Percentiles rank a stretch among this genome's conserved stretches.
Conservation (phyloP, 2,329 filamentous ascomycete genomes). For the Phialophora chinensis region DNA sequence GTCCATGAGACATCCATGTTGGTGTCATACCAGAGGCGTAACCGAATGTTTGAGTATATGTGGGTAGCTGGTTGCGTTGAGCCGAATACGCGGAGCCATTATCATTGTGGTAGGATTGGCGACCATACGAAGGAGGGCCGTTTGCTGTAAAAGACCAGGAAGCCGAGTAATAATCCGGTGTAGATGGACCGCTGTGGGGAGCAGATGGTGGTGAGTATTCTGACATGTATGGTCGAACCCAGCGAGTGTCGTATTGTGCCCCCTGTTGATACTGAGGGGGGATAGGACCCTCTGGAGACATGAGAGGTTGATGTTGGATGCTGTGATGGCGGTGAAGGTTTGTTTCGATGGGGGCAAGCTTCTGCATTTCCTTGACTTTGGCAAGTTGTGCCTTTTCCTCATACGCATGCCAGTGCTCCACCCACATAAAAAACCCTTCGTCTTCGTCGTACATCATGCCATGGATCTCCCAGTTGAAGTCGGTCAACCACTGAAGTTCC, state of each 20-base stretch:
- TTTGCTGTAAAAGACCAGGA: conserved; percentile 50
- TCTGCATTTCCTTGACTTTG: conserved; percentile 53
- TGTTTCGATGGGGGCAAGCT: conserved; percentile 69
- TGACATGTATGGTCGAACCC: conserved; percentile 55
- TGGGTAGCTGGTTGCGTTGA: conserved; percentile 34
- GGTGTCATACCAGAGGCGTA: conserved; percentile 27
- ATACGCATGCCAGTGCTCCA: conserved; percentile 70
- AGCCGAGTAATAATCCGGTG: conserved; percentile 55
- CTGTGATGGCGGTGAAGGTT: conserved; percentile 62
- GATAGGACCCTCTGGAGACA: conserved; percentile 56
- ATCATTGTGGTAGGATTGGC: conserved; percentile 30
- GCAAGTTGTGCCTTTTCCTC: conserved; percentile 57
- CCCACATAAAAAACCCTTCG: conserved; percentile 69
- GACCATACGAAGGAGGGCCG: conserved; percentile 25
- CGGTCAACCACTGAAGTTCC: conserved; percentile 85
- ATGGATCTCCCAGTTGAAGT: conserved; percentile 84
- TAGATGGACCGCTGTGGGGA: conserved; percentile 55
- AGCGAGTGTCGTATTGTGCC: conserved; percentile 56
- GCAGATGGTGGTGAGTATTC: conserved; percentile 60
- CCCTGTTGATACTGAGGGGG: conserved; percentile 57
- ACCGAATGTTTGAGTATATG: conserved; percentile 27
- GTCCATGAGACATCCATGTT: conserved; percentile 55
- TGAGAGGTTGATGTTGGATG: conserved; percentile 54
- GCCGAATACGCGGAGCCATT: conserved; percentile 32
- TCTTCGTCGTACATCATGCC: conserved; percentile 80